Evolutionary conservation across 1,284 basidiomycete genomes (phyloP), one percentile per base, ranked within the genome.

Genomic region (Tausonia pullulans): DNA sequence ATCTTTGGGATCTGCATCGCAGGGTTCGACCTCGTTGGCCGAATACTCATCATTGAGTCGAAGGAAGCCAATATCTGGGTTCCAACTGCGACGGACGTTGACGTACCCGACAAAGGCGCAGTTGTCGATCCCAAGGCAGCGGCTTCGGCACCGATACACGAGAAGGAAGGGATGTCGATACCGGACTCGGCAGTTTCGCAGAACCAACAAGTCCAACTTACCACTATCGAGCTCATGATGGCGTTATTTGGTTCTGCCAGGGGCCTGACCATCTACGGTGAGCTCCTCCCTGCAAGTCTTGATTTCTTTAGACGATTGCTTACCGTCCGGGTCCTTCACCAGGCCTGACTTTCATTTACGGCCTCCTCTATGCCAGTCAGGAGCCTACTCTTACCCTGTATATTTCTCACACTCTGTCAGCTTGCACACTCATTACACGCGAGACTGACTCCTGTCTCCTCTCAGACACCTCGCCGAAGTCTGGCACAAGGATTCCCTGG

Each of bases 1-100:
- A 80, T 90, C 60, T 87, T 87, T 69, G 81, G 82, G 4, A 81
- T 88, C 67, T 78, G 81, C 56, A 74, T 83, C 65, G 81, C 83
- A 2, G 69, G 79, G 5, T 66, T 86, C 5, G 87, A 91, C 71
- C 78, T 88, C 40, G 64, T 87, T 43, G 82, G 74, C 13, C 71
- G 77, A 54, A 73, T 81, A 44, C 73, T 80, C 51, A 71, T 80
- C 49, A 70, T 81, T 63, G 80, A 81, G 70, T 74, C 72, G 59
- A 75, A 74, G 67, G 75, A 79, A 27, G 74, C 78, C 6, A 49
- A 62, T 13, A 58, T 57, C 54, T 72, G 68, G 68, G 48, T 27
- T 27, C 2, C 27, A 27, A 27, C 27, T 27, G 27, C 27, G 27
- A 27, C 27, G 27, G 27, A 27, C 27, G 27, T 27, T 27, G 27